phyloP scores from a whole-genome alignment of 208 protist genomes.

The Acanthamoeba triangularis region DNA sequence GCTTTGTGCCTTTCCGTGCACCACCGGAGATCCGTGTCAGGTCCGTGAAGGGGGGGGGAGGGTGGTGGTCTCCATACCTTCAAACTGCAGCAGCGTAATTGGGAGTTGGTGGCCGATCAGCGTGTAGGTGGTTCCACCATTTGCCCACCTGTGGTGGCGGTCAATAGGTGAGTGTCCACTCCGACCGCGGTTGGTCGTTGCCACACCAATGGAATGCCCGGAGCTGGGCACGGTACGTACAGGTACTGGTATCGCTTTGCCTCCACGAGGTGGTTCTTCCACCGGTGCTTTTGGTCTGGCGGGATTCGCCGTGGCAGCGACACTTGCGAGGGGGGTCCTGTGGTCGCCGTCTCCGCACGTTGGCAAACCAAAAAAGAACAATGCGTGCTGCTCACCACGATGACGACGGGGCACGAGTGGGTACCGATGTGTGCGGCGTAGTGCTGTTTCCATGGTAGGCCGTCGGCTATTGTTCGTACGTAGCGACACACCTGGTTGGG shows the following conservation, averaged over 20 bases:
- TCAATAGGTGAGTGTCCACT: neutral
- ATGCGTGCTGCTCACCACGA: no score
- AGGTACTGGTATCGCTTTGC: neutral
- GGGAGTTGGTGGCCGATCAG: neutral
- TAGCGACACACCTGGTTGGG: slow-evolving; percentile 20
- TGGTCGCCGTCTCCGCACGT: neutral
- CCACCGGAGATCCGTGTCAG: neutral
- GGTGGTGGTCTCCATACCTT: neutral
- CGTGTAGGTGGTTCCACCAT: slow-evolving; percentile 22
- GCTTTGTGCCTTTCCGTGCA: neutral
- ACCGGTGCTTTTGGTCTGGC: neutral
- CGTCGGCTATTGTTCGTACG: neutral
- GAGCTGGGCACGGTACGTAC: neutral
- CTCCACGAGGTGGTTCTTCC: neutral
- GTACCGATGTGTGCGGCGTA: neutral
- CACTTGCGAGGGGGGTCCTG: neutral
- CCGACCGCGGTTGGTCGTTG: no score
- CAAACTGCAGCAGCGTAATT: neutral
- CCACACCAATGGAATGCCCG: no score
- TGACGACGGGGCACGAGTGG: no score
- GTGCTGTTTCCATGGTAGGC: neutral
- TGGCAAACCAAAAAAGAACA: neutral
- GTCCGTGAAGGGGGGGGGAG: neutral
- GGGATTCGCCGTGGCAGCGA: neutral
- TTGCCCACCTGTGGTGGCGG: neutral